Base-by-base conservation (phyloP, 1,284 basidiomycete genomes). In the Exsudoporus floridanus region DNA sequence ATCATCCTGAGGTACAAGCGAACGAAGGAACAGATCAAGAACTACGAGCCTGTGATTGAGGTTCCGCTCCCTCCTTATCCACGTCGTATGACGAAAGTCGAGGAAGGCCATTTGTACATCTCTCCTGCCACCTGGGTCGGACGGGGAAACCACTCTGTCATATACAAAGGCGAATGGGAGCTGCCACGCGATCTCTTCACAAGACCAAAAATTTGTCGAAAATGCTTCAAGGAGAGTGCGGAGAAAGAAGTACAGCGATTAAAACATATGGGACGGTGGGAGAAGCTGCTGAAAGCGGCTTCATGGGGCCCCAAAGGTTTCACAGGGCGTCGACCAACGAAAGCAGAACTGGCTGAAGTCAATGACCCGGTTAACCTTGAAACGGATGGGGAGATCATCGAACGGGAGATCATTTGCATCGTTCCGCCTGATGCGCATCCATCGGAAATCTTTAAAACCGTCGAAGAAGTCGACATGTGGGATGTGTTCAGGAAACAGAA, bases 161-260 rank as follows among this genome's bases (percentile, higher is more conserved):
- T 76, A 1, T 75, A 75, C 55, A 47, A 65, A 25, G 72, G 64
- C n/a, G 75, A 76, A 56, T 70, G 70, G 68, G 77, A 78, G 50
- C 52, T 77, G 3, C 76, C 78, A 0, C 70, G 74, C 0, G 62
- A 69, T 6, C 27, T 71, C 1, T 60, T 78, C 13, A 46, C 66
- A n/a, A 55, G 46, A 23, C 44, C 49, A 0, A 54, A 25, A 7
- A 1, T 68, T 2, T 70, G 65, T 43, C 4, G 0, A 1, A 0
- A 0, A 5, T 70, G 66, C 43, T 49, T 69, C 39, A 28, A 56
- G 19, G 61, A 69, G 9, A 65, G 70, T 19, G 50, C n/a, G 16
- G 33, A 53, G 10, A 39, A 44, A 38, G 57, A 70, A 14, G 21
- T 63, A 7, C 33, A 53, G 45, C 47, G 54, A 14, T n/a, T 69